These are phyloP conservation scores for Austroboletus rostrupii DNA, from an alignment of 1,284 basidiomycete genomes.

Conservation along the genomic window DNA sequence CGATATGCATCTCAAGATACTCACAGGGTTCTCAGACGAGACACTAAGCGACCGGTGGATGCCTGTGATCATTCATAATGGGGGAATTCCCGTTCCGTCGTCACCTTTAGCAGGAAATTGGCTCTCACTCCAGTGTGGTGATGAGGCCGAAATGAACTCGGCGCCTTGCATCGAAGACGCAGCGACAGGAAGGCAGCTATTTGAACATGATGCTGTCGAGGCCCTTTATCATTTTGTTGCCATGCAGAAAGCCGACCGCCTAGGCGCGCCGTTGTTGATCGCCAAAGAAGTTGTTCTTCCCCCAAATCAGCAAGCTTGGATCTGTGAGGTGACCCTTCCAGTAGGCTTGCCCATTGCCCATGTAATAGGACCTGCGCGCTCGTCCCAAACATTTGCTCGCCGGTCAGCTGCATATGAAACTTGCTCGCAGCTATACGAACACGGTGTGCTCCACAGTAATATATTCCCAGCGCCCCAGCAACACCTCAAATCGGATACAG, in stretches of 20 bases:
- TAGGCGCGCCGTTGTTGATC: conserved; percentile 41
- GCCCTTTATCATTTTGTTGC: conserved; percentile 52
- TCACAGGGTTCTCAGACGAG: conserved; percentile 35
- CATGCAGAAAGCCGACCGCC: conserved; percentile 10
- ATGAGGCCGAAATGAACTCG: conserved; percentile 39
- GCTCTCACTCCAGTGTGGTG: conserved; percentile 44
- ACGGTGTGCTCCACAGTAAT: conserved; percentile 48
- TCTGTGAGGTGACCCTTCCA: conserved; percentile 51
- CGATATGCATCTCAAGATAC: conserved; percentile 48
- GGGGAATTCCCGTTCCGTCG: conserved; percentile 45
- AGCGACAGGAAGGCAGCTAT: conserved; percentile 53
- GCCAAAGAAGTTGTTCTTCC: conserved; percentile 12
- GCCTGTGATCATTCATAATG: conserved; percentile 36
- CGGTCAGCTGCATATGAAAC: conserved; percentile 53
- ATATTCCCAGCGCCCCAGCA: conserved; percentile 40
- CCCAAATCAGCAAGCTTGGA: conserved; percentile 26
- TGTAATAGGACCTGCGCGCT: conserved; percentile 42
- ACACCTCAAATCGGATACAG: conserved; percentile 3
- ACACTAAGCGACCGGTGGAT: conserved; percentile 41
- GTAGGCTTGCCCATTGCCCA: conserved; percentile 37
- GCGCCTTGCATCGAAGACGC: conserved; percentile 42
- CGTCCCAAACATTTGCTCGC: conserved; percentile 50
- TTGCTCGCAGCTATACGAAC: conserved; percentile 48
- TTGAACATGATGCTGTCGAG: conserved; percentile 48
- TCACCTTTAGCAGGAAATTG: conserved; percentile 37